These are phyloP conservation scores for Xylariaceae sp. DNA, from an alignment of 2,329 filamentous ascomycete genomes.

Conservation along the genomic window DNA sequence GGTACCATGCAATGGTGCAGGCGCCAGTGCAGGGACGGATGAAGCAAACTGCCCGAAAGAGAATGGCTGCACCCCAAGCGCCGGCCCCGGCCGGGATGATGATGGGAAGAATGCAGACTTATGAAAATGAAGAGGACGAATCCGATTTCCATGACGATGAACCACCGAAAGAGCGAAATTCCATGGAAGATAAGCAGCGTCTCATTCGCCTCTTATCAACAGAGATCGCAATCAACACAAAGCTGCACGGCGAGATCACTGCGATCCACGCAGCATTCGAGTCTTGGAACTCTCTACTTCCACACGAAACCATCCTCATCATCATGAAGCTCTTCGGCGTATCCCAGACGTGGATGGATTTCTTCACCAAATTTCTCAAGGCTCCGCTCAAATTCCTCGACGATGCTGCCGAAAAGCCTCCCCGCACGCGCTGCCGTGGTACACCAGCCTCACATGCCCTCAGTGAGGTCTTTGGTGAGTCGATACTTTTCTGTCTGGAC, in stretches of 20 bases:
- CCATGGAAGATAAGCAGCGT: conserved; percentile 43
- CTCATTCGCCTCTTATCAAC: conserved; percentile 46
- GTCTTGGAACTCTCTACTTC: conserved; percentile 40
- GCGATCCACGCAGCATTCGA: conserved; percentile 46
- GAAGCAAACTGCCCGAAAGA: background rate
- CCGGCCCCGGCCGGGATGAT: background rate
- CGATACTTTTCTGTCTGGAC: conserved; percentile 61
- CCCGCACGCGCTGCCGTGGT: conserved; percentile 49
- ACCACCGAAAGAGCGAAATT: conserved; percentile 26
- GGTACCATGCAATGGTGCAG: background rate
- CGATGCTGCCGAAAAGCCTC: conserved; percentile 43
- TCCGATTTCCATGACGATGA: conserved; percentile 11
- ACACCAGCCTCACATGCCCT: conserved; percentile 58
- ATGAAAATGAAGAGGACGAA: conserved; percentile 8
- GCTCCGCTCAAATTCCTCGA: conserved; percentile 55
- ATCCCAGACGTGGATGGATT: conserved; percentile 50
- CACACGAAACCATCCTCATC: conserved; percentile 55
- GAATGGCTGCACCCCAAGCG: background rate
- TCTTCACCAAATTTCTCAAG: conserved; percentile 57
- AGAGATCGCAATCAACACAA: conserved; percentile 43
- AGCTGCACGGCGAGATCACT: conserved; percentile 42
- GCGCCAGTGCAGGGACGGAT: background rate
- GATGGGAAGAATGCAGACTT: background rate
- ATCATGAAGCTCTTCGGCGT: conserved; percentile 58
- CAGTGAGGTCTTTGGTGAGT: conserved; percentile 57